Conservation (phyloP, 345 rosid genomes). For the Raphanus sativus region DNA sequence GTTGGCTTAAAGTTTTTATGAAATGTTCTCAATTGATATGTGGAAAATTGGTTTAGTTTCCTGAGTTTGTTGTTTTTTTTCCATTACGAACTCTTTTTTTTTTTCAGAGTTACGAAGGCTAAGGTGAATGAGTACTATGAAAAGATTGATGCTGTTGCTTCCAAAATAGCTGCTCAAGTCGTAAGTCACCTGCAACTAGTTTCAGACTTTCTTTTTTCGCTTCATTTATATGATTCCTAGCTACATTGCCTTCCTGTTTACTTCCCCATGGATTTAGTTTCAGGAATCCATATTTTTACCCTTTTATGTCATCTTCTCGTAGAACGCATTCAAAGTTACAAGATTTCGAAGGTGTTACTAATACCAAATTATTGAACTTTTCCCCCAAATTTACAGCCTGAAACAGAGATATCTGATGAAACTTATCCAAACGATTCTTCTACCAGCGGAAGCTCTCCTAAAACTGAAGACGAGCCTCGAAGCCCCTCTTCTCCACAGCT, state of each 20-base stretch:
- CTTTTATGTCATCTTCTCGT: not conserved
- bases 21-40: not conserved
- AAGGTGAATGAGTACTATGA: slow-evolving; percentile 75
- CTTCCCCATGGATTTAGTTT: not conserved
- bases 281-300: not conserved
- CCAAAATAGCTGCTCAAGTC: slow-evolving; percentile 40
- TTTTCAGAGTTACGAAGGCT: slow-evolving; percentile 64
- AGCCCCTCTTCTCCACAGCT: slow-evolving; percentile 5
- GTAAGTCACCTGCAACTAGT: not conserved
- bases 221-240: not conserved
- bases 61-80: not conserved
- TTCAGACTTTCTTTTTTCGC: too few relatives aligned
- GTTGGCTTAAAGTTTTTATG: not conserved
- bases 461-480: not conserved
- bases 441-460: not conserved
- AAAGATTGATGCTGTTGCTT: slow-evolving; percentile 75
- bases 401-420: not conserved
- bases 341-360: not conserved
- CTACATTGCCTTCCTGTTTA: not conserved
- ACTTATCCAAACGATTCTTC: not conserved
- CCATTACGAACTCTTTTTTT: not conserved
- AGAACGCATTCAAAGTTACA: not conserved
- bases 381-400: not conserved
- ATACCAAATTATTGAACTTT: not conserved
- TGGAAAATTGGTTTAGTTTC: not conserved